Conservation (phyloP, 2,329 filamentous ascomycete genomes). For the Akanthomyces muscarius region DNA sequence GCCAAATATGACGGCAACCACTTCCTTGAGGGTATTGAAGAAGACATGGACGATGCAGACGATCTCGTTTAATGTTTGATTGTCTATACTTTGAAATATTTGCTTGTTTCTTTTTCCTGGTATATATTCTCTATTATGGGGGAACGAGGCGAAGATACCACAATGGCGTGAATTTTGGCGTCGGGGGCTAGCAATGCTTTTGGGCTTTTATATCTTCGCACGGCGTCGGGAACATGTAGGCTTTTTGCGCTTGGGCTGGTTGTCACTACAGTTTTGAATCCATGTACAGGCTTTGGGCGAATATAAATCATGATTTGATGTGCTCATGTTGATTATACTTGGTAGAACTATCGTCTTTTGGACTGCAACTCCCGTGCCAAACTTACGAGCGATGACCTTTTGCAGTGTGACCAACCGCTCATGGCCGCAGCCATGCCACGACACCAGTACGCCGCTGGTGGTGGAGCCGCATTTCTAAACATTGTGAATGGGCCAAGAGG, state of each 20-base stretch:
- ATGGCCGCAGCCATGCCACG: neutral
- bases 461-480: neutral
- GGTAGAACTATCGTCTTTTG: neutral
- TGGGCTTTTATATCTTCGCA: neutral
- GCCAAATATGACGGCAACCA: conserved; percentile 16
- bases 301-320: neutral
- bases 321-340: neutral
- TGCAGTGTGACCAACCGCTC: neutral
- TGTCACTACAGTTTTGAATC: neutral
- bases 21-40: conserved; percentile 13
- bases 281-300: neutral
- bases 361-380: neutral
- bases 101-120: neutral
- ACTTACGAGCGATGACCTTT: neutral
- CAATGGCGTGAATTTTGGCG: neutral
- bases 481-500: neutral
- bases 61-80: neutral
- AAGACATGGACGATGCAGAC: conserved; percentile 15
- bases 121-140: conserved; percentile 1
- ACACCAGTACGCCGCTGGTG: neutral
- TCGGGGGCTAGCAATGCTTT: neutral
- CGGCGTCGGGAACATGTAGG: neutral
- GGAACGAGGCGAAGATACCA: neutral
- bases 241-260: neutral
- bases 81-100: neutral